phyloP scores from a whole-genome alignment of 306 rosid genomes.

The Dalbergia cultrata region DNA sequence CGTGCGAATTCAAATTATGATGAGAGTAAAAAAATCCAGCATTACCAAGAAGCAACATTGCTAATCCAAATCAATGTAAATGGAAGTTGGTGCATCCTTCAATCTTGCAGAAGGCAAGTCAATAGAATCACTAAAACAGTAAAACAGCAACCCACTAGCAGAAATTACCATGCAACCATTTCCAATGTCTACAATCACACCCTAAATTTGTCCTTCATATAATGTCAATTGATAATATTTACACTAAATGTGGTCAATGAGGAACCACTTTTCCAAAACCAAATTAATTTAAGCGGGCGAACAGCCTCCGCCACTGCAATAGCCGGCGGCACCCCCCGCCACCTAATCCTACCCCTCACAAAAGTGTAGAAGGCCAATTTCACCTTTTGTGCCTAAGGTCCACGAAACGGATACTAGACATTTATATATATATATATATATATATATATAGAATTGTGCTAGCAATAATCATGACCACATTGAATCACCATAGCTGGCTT shows the following conservation, averaged over 20 bases:
- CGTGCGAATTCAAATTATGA: background rate
- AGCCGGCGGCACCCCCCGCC: conserved; percentile 29
- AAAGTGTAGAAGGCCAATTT: conserved; percentile 12
- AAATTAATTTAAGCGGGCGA: conserved; percentile 61
- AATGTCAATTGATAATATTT: conserved; percentile 42
- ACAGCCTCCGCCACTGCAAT: conserved; percentile 65
- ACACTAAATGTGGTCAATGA: conserved; percentile 48
- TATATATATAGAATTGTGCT: background rate
- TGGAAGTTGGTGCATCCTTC: background rate
- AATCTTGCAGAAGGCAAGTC: background rate
- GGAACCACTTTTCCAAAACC: conserved; percentile 26
- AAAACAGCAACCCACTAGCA: background rate
- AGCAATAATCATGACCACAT: conserved; percentile 62
- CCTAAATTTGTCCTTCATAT: conserved; percentile 28
- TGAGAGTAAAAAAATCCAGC: background rate
- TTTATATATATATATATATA: background rate
- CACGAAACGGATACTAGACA: conserved; percentile 11
- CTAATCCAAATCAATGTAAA: conserved; percentile 1
- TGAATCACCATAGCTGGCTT: conserved; percentile 61
- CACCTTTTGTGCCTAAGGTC: background rate
- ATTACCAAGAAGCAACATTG: background rate
- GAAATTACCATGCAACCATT: background rate
- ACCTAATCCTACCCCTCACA: conserved; percentile 16
- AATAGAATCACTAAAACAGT: conserved; percentile 7
- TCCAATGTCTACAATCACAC: conserved; percentile 14